A percentile compares a stretch with the other conserved stretches of the same genome.
Conservation (phyloP, 768 basidiomycete genomes). For the Naganishia antarctica region DNA sequence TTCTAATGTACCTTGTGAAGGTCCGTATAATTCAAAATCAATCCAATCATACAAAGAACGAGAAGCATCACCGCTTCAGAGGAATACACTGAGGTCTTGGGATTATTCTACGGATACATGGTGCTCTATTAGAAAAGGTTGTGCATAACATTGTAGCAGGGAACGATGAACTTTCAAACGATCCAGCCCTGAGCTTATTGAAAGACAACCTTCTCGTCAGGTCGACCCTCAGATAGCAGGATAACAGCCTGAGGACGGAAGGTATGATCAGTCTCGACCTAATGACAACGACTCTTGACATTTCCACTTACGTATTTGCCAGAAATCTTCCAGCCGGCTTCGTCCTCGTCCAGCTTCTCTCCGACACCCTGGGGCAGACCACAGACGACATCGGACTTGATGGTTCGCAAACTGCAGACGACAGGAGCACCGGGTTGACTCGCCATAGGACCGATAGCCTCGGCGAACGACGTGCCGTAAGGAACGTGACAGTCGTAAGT, state of each 20-base stretch:
- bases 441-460: constrained; percentile 89
- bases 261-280: neutral
- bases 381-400: constrained; percentile 94
- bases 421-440: constrained; percentile 80
- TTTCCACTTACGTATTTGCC: constrained; percentile 78
- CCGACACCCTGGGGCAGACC: constrained; percentile 54
- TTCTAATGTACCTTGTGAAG: too few relatives aligned
- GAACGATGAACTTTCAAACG: too few relatives aligned
- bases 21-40: too few relatives aligned
- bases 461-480: constrained; percentile 70
- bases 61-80: too few relatives aligned
- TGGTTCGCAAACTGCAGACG: constrained; percentile 77
- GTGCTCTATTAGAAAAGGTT: too few relatives aligned
- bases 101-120: too few relatives aligned
- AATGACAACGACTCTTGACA: too few relatives aligned
- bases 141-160: too few relatives aligned
- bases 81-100: too few relatives aligned
- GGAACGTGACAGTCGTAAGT: constrained; percentile 52
- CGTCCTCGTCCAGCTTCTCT: constrained; percentile 72
- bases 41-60: too few relatives aligned
- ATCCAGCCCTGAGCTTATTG: neutral
- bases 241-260: constrained; percentile 59
- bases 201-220: constrained; percentile 80
- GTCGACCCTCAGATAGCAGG: constrained; percentile 77
- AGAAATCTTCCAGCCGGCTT: constrained; percentile 94